These are phyloP conservation scores for Penicillium expansum DNA, from an alignment of 2,329 filamentous ascomycete genomes.

Conservation along the genomic window DNA sequence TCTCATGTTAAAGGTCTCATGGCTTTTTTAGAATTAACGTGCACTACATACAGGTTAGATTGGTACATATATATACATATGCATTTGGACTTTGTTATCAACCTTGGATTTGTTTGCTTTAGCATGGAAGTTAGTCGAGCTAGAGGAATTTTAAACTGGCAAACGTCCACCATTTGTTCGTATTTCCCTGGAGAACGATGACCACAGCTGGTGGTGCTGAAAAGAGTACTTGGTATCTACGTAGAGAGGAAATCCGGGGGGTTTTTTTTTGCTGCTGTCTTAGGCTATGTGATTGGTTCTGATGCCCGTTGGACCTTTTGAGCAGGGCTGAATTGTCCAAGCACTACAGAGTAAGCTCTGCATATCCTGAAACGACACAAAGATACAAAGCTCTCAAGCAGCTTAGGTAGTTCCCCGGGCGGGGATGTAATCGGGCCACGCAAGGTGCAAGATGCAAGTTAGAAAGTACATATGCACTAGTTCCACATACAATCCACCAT, in stretches of 20 bases:
- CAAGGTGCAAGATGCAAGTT: conserved; percentile 4
- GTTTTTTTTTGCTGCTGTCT: background rate
- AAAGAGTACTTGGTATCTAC: background rate
- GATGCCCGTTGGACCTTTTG: background rate
- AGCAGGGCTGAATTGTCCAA: background rate
- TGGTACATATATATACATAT: background rate
- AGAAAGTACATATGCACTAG: background rate
- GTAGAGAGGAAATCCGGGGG: background rate
- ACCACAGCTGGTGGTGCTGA: background rate
- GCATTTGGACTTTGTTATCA: background rate
- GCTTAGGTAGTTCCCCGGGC: background rate
- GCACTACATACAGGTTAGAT: background rate
- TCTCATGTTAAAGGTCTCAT: background rate
- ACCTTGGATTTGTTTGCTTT: background rate
- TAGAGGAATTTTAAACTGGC: background rate
- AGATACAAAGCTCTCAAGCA: background rate
- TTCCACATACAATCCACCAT: conserved; percentile 1
- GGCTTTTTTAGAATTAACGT: background rate
- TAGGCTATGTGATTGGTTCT: background rate
- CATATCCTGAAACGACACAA: background rate
- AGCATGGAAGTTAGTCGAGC: background rate
- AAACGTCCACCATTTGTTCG: background rate
- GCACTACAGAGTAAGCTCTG: background rate
- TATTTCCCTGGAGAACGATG: background rate
- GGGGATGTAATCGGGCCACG: background rate